These are phyloP conservation scores for Cunninghamia lanceolata DNA, from an alignment of 75 land plant genomes.

Conservation along the genomic window DNA sequence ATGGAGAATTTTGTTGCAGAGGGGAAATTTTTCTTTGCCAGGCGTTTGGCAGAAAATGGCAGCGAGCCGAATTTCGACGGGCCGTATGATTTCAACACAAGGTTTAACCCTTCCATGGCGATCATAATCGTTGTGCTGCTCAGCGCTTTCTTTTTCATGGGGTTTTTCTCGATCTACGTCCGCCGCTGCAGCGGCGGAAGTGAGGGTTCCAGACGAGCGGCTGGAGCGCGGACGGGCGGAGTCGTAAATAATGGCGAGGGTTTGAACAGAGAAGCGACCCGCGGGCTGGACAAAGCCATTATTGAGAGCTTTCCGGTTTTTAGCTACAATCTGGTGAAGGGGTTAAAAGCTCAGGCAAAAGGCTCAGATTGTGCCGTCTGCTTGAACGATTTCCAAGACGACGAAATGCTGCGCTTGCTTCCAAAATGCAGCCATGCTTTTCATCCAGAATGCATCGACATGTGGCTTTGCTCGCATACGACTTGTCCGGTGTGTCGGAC, in stretches of 20 bases:
- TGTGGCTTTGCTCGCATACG: constrained; percentile 27
- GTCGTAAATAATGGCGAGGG: constrained; percentile 6
- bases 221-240: background rate
- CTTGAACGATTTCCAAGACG: constrained; percentile 21
- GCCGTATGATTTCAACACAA: constrained; percentile 11
- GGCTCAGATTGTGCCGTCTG: constrained; percentile 30
- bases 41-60: background rate
- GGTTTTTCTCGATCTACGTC: constrained; percentile 78
- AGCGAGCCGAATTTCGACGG: background rate
- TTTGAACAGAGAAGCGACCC: background rate
- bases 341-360: background rate
- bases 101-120: constrained; percentile 66
- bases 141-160: constrained; percentile 70
- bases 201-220: background rate
- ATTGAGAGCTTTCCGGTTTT: constrained; percentile 13
- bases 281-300: background rate
- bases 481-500: constrained; percentile 30
- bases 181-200: constrained; percentile 47
- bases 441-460: constrained; percentile 34
- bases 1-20: background rate
- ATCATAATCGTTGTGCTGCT: constrained; percentile 69
- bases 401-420: constrained; percentile 23
- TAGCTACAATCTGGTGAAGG: constrained; percentile 6
- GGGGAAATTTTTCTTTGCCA: background rate
- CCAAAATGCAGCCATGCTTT: constrained; percentile 29